Conservation (phyloP, 2,329 filamentous ascomycete genomes). For the Pyricularia grisea region DNA sequence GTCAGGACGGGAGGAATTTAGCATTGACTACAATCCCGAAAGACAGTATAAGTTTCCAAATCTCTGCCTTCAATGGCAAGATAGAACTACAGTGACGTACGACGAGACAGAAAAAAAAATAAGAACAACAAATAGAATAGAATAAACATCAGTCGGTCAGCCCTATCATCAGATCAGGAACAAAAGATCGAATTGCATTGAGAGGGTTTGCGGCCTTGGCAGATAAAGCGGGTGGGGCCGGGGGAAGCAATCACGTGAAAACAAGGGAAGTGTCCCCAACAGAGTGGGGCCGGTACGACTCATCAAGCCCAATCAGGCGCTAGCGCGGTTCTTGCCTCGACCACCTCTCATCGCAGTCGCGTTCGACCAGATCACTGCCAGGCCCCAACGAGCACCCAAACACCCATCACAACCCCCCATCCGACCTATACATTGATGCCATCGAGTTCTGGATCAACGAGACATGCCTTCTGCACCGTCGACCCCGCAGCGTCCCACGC, state of each 20-base stretch:
- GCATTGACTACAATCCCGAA: not conserved
- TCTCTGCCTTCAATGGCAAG: not conserved
- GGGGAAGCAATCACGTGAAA: not conserved
- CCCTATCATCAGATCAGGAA: not conserved
- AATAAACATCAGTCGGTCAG: not conserved
- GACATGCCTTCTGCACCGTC: conserved; percentile 22
- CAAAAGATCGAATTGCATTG: not conserved
- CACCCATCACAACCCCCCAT: not conserved
- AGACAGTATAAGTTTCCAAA: not conserved
- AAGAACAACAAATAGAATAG: not conserved
- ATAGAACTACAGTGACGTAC: not conserved
- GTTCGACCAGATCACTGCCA: not conserved
- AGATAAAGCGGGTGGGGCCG: not conserved
- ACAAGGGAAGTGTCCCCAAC: not conserved
- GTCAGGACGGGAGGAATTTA: not conserved
- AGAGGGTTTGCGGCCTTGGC: not conserved
- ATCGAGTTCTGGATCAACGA: not conserved
- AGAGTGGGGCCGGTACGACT: not conserved
- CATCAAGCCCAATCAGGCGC: not conserved
- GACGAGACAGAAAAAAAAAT: not conserved
- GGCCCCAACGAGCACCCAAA: not conserved
- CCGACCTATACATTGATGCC: not conserved
- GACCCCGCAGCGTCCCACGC: conserved; percentile 30
- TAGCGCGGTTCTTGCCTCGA: not conserved
- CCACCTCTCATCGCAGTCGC: conserved; percentile 1